Conservation (phyloP, 2,329 filamentous ascomycete genomes). For the Fusarium verticillioides region DNA sequence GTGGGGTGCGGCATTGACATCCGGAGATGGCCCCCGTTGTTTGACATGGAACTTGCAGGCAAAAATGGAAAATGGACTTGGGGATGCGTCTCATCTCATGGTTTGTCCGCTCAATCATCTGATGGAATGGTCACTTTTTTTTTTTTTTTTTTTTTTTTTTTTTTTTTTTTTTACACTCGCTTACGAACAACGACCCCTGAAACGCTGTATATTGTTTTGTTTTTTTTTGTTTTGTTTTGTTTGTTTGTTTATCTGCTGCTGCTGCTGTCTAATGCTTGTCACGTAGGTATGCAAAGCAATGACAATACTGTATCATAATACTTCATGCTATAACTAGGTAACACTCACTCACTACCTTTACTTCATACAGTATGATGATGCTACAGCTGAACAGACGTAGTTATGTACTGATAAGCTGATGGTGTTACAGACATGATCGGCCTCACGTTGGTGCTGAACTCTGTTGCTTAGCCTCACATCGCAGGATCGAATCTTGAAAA, state of each 20-base stretch:
- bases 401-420: slow-evolving; percentile 4
- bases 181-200: slow-evolving; percentile 1
- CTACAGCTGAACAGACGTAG: not conserved
- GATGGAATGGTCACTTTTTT: slow-evolving; percentile 25
- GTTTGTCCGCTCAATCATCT: slow-evolving; percentile 23
- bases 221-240: not conserved
- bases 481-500: slow-evolving; percentile 34
- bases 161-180: not conserved
- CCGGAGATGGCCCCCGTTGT: slow-evolving; percentile 29
- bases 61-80: not conserved
- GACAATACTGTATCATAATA: not conserved
- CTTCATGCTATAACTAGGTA: not conserved
- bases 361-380: not conserved
- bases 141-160: not conserved
- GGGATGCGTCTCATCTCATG: slow-evolving; percentile 22
- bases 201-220: not conserved
- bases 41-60: slow-evolving; percentile 6
- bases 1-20: slow-evolving; percentile 39
- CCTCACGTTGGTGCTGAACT: slow-evolving; percentile 36
- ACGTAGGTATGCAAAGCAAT: slow-evolving; percentile 4
- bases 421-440: slow-evolving; percentile 16
- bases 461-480: slow-evolving; percentile 30
- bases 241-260: slow-evolving; percentile 6
- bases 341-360: not conserved
- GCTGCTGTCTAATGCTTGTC: slow-evolving; percentile 3